Conservation (phyloP, 1,284 basidiomycete genomes). For the Puccinia horiana region DNA sequence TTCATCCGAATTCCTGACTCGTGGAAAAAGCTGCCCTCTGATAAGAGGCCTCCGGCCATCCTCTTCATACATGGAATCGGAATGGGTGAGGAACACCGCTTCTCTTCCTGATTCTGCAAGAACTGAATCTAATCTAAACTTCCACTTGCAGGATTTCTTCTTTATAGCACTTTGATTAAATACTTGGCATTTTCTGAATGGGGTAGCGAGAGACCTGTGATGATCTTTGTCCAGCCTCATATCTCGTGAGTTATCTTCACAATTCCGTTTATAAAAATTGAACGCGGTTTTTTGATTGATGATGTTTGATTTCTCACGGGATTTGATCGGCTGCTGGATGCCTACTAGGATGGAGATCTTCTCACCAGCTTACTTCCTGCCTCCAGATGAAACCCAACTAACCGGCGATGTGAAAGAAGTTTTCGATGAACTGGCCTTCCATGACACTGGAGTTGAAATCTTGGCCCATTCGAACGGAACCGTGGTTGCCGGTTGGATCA, state of each 20-base stretch:
- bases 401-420: constrained; percentile 5
- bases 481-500: constrained; percentile 37
- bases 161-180: constrained; percentile 23
- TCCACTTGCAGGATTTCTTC: constrained; percentile 28
- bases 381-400: constrained; percentile 30
- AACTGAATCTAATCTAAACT: background rate
- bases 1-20: constrained; percentile 26
- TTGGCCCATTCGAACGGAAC: constrained; percentile 43
- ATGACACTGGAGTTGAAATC: constrained; percentile 38
- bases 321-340: background rate
- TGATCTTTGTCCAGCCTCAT: constrained; percentile 39
- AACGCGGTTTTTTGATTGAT: background rate
- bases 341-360: constrained; percentile 46
- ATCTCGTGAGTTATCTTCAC: constrained; percentile 30
- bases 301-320: background rate
- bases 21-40: constrained; percentile 13
- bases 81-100: constrained; percentile 13
- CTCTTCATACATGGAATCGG: constrained; percentile 45
- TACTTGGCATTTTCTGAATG: constrained; percentile 29
- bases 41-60: constrained; percentile 33
- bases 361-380: constrained; percentile 7
- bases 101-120: background rate
- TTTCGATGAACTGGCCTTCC: constrained; percentile 9
- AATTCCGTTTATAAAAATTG: background rate
- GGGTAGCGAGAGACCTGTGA: constrained; percentile 31